These are phyloP conservation scores for Vinca minor DNA, from an alignment of 257 asterid genomes.

Conservation along the genomic window DNA sequence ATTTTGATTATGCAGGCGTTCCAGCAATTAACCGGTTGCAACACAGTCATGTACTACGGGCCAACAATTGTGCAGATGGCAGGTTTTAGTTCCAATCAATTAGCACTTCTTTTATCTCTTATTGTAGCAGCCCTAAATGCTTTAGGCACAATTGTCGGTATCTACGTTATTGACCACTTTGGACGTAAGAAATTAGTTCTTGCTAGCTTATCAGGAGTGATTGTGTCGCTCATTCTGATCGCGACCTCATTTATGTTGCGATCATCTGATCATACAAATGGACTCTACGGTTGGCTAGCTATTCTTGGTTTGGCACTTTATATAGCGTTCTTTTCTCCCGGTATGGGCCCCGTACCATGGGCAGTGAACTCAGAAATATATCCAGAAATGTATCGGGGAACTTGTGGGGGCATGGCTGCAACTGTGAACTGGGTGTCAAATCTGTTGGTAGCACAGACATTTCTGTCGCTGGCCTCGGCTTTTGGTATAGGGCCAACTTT, in stretches of 20 bases:
- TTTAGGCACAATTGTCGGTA: constrained; percentile 66
- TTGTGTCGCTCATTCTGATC: constrained; percentile 58
- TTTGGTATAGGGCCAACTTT: constrained; percentile 64
- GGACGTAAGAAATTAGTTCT: constrained; percentile 78
- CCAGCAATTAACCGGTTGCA: constrained; percentile 89
- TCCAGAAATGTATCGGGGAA: constrained; percentile 74
- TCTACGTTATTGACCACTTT: constrained; percentile 65
- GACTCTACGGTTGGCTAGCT: constrained; percentile 73
- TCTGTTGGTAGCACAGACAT: constrained; percentile 74
- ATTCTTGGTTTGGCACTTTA: constrained; percentile 66
- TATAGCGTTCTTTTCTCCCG: constrained; percentile 73
- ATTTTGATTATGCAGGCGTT: constrained; percentile 53
- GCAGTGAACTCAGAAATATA: constrained; percentile 85
- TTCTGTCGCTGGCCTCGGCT: constrained; percentile 60
- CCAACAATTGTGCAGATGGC: constrained; percentile 96
- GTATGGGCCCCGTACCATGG: constrained; percentile 98
- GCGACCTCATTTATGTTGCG: constrained; percentile 53
- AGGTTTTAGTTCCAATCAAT: constrained; percentile 67
- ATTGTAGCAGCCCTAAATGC: constrained; percentile 66
- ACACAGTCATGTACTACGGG: constrained; percentile 91
- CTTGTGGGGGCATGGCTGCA: constrained; percentile 95
- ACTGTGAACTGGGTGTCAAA: constrained; percentile 92
- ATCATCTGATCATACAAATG: constrained; percentile 22
- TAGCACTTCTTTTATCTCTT: constrained; percentile 82
- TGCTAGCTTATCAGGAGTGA: constrained; percentile 65